phyloP scores from a whole-genome alignment of 768 basidiomycete species.

The Auriscalpium vulgare region DNA sequence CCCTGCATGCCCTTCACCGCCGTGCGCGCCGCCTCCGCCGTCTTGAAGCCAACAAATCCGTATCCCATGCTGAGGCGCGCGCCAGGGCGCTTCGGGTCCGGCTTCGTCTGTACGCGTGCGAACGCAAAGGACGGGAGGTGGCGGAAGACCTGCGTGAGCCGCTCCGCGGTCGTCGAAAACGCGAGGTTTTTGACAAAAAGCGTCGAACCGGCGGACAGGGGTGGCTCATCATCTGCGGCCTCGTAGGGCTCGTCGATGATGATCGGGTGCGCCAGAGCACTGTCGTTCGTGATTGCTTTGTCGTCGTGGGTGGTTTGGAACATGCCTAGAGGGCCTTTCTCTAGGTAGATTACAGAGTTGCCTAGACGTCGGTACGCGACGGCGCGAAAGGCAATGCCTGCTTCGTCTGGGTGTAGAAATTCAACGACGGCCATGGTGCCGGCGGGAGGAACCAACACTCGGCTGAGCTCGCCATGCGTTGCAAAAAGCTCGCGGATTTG shows the following conservation, averaged over 20 bases:
- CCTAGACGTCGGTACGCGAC: constrained; percentile 85
- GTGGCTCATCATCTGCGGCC: constrained; percentile 29
- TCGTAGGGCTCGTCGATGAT: constrained; percentile 27
- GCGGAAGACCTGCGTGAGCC: constrained; percentile 60
- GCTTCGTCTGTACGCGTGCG: constrained; percentile 86
- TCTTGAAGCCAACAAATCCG: constrained; percentile 90
- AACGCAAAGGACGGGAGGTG: constrained; percentile 77
- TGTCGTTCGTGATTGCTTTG: neutral
- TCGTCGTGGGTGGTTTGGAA: constrained; percentile 36
- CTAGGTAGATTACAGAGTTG: constrained; percentile 85
- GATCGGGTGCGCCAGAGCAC: constrained; percentile 13
- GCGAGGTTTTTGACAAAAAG: constrained; percentile 92
- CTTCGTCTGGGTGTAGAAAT: constrained; percentile 64
- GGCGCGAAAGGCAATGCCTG: constrained; percentile 66
- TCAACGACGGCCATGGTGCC: constrained; percentile 93
- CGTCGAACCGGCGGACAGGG: constrained; percentile 64
- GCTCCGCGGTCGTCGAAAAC: constrained; percentile 81
- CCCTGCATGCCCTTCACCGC: constrained; percentile 75
- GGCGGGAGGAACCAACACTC: constrained; percentile 81
- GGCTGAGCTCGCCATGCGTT: constrained; percentile 58
- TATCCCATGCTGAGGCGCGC: constrained; percentile 86
- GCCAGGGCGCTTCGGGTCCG: constrained; percentile 65
- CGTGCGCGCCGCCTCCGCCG: constrained; percentile 59
- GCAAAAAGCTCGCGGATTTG: constrained; percentile 78
- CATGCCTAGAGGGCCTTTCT: constrained; percentile 85